Base-by-base conservation (phyloP, 306 rosid species). In the Inga laurina region DNA sequence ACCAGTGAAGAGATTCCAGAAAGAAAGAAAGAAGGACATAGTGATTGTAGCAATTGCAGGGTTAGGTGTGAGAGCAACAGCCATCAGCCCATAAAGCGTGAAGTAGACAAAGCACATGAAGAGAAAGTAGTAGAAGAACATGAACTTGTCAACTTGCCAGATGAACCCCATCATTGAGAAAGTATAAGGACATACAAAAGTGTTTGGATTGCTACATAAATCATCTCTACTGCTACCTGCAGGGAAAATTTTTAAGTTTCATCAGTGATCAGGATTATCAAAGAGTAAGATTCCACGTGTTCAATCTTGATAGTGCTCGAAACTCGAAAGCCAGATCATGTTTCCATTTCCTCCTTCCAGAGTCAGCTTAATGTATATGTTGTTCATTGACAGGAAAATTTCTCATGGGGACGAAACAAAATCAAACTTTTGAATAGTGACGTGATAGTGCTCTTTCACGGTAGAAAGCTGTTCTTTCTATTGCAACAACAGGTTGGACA, bases 71-170 rank as follows among this genome's bases (percentile, higher is more conserved):
- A 91, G 88, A 86, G 92, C 90, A 18, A 83, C 88, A 68, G 81
- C 77, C 94, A 91, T 88, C 92, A 91, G 88, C 35, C 94, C 94
- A 44, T 91, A 91, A 39, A 91, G 85, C 68, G 92, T 91, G 87
- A 87, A 91, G 87, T 76, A 87, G 81, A 87, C 83, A 61, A 86
- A 87, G 79, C 90, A 82, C 85, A 79, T 84, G 86, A 82, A 82
- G 43, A 87, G 74, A 81, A 85, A 91, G 88, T 74, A 91, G 91
- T 91, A 91, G 85, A 91, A 91, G 92, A 86, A 89, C 15, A 89
- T 46, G 84, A 91, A 87, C 81, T 85, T 91, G 77, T 81, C 90
- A 80, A 49, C 83, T 84, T 49, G 76, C 92, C 91, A 87, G 46
- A 13, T 61, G 86, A 89, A 91, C 41, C 94, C 94, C 41, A 91